These are phyloP conservation scores for Phytophthora crassamura DNA, from an alignment of 352 stramenopile genomes.

Conservation along the genomic window DNA sequence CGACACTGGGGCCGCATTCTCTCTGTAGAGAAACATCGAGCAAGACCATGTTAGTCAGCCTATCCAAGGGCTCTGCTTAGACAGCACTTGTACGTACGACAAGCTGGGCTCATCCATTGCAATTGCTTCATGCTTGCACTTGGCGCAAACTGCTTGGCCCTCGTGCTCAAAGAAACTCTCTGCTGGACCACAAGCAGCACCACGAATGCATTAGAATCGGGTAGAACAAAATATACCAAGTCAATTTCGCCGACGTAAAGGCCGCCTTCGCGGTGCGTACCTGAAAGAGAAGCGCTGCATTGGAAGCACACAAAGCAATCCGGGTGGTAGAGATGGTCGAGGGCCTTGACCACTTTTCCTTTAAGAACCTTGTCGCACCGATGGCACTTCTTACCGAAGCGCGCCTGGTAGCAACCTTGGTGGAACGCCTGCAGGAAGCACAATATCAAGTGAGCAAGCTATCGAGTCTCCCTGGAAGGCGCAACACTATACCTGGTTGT, in stretches of 20 bases:
- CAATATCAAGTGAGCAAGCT: slow-evolving; percentile 9
- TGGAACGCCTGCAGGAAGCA: slow-evolving; percentile 63
- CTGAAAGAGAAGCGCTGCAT: slow-evolving; percentile 77
- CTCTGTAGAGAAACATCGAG: slow-evolving; percentile 29
- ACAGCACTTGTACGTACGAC: slow-evolving; percentile 47
- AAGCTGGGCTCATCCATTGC: slow-evolving; percentile 47
- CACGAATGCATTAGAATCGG: slow-evolving; percentile 33
- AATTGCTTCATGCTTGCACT: slow-evolving; percentile 83
- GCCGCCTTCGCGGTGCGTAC: slow-evolving; percentile 30
- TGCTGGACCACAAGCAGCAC: slow-evolving; percentile 43
- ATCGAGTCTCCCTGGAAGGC: neutral
- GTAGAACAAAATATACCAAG: neutral
- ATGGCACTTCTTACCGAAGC: slow-evolving; percentile 84
- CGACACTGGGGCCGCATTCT: slow-evolving; percentile 56
- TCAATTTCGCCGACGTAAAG: neutral
- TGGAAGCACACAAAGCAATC: slow-evolving; percentile 85
- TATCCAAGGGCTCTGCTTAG: too few species aligned
- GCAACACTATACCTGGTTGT: slow-evolving; percentile 56
- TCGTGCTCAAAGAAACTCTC: slow-evolving; percentile 89
- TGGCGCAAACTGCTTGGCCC: slow-evolving; percentile 73
- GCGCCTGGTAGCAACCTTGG: slow-evolving; percentile 78
- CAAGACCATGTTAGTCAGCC: neutral
- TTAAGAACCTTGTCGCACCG: slow-evolving; percentile 82
- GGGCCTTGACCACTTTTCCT: slow-evolving; percentile 86
- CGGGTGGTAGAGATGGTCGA: slow-evolving; percentile 87